These are phyloP conservation scores for Aspergillus caelatus DNA, from an alignment of 2,329 filamentous ascomycete species.

Conservation along the genomic window DNA sequence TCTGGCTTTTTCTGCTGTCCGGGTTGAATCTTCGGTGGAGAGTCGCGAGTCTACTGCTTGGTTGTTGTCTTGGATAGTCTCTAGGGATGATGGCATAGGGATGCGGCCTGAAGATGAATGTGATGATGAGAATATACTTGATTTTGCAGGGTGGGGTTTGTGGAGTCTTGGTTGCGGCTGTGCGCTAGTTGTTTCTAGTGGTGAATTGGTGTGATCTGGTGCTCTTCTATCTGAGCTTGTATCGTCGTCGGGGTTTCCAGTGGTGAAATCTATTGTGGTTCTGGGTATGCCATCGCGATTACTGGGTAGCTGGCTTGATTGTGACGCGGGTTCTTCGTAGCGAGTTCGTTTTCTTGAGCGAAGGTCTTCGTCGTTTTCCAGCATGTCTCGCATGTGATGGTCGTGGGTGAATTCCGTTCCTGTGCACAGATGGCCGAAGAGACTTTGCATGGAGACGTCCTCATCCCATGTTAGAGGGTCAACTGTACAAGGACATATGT, in stretches of 20 bases:
- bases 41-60: conserved; percentile 8
- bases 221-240: neutral
- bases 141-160: neutral
- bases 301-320: conserved; percentile 26
- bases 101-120: conserved; percentile 8
- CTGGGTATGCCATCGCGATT: conserved; percentile 9
- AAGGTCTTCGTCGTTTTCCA: conserved; percentile 23
- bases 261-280: neutral
- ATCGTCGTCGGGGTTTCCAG: neutral
- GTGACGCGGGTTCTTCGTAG: conserved; percentile 20
- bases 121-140: neutral
- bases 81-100: conserved; percentile 11
- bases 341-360: conserved; percentile 23
- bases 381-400: conserved; percentile 54
- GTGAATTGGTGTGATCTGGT: neutral
- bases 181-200: neutral
- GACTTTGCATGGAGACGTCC: conserved; percentile 61
- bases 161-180: neutral
- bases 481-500: conserved; percentile 82
- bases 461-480: conserved; percentile 66
- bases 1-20: conserved; percentile 18
- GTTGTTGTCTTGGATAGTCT: conserved; percentile 11
- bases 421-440: conserved; percentile 74
- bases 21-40: conserved; percentile 4
- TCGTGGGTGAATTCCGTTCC: conserved; percentile 67